phyloP scores from a whole-genome alignment of 495 filamentous ascomycete genomes.

The Aspergillus olivimuriae region DNA sequence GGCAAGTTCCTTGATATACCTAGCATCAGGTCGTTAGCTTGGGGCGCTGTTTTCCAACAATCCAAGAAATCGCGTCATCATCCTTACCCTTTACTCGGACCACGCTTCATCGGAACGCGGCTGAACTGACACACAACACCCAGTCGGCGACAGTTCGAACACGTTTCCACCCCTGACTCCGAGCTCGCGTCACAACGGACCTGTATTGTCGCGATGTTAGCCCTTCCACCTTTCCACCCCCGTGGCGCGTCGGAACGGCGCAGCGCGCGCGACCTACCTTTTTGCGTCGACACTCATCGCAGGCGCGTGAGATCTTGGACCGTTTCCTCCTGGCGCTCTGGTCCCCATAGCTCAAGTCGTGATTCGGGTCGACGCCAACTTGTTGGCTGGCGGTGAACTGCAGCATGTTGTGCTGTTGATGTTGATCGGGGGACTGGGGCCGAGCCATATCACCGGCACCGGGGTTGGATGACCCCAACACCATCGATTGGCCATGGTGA shows the following conservation, averaged over 20 bases:
- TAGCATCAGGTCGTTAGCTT: slow-evolving; percentile 29
- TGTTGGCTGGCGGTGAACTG: slow-evolving; percentile 44
- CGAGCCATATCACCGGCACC: slow-evolving; percentile 33
- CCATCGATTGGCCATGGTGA: slow-evolving; percentile 38
- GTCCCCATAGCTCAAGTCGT: slow-evolving; percentile 49
- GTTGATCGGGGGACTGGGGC: slow-evolving; percentile 34
- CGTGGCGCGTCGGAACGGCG: slow-evolving; percentile 9
- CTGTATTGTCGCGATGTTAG: slow-evolving; percentile 33
- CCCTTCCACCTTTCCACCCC: neutral
- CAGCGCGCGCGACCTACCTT: slow-evolving; percentile 49
- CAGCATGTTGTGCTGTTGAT: slow-evolving; percentile 43
- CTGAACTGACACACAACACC: slow-evolving; percentile 79
- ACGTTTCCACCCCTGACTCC: slow-evolving; percentile 71
- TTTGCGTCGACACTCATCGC: slow-evolving; percentile 91
- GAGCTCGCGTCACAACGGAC: slow-evolving; percentile 88
- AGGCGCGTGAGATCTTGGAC: slow-evolving; percentile 88
- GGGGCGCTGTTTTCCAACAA: slow-evolving; percentile 1
- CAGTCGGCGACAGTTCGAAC: slow-evolving; percentile 79
- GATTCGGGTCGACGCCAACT: slow-evolving; percentile 46
- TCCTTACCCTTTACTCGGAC: slow-evolving; percentile 88
- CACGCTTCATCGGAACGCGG: slow-evolving; percentile 88
- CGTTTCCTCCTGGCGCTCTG: slow-evolving; percentile 70
- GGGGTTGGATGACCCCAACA: slow-evolving; percentile 34
- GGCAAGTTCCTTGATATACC: slow-evolving; percentile 94
- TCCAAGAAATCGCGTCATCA: slow-evolving; percentile 1